Base-by-base conservation (phyloP, 768 basidiomycete genomes). In the Sporobolomyces roseus region DNA sequence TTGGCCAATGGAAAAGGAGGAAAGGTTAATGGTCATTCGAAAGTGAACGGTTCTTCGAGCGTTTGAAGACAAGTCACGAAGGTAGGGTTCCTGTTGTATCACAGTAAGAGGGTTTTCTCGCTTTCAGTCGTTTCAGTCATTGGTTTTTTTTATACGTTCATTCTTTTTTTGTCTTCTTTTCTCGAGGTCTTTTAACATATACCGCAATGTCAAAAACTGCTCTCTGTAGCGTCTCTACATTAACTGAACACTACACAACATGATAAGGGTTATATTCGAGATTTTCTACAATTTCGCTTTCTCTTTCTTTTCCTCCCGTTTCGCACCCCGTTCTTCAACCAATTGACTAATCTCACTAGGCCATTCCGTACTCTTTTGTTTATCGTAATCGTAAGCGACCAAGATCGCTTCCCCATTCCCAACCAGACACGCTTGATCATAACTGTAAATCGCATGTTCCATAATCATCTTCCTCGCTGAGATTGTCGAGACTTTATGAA, bases 241-340 rank as follows among this genome's bases (percentile, higher is more conserved):
- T n/a, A n/a, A n/a, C n/a, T n/a, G n/a, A n/a, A n/a, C n/a, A n/a
- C n/a, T n/a, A n/a, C n/a, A n/a, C n/a, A n/a, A n/a, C n/a, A n/a
- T n/a, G n/a, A n/a, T n/a, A n/a, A n/a, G n/a, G n/a, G n/a, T n/a
- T n/a, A n/a, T n/a, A n/a, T n/a, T n/a, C n/a, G n/a, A n/a, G n/a
- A n/a, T n/a, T n/a, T 53, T 53, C n/a, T 36, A 55, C 54, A 68
- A 56, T 55, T 63, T 68, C 32, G 67, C n/a, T n/a, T n/a, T n/a
- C n/a, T n/a, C 49, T 19, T 33, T 51, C 30, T 3, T 3, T 3
- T 55, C 66, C 0, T 14, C 52, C 43, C 25, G 13, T 35, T 56
- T 50, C 29, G 61, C 66, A 1, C 66, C 66, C 1, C 52, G 8
- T n/a, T 21, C 16, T 30, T 49, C 41, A 32, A 68, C 30, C 30